Base-by-base conservation (phyloP, 2,329 filamentous ascomycete species). In the Colletotrichum limetticola region DNA sequence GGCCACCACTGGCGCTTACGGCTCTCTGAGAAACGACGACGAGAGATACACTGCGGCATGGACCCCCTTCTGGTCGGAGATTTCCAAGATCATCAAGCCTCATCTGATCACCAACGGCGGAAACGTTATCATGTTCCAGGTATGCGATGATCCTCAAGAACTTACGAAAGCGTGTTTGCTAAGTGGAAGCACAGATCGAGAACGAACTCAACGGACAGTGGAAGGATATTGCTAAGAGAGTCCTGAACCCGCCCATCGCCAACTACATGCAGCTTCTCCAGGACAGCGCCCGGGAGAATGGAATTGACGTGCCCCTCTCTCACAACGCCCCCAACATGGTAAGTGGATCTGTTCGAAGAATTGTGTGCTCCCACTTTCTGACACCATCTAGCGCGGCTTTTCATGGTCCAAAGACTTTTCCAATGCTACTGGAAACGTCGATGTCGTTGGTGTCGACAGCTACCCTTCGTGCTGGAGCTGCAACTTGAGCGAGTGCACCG, bases 381-480 rank as follows among this genome's bases (percentile, higher is more conserved):
- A 72, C 64, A 7, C 9, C 0, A 0, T 1, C 3, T 16, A 73
- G 71, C 62, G 74, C 7, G 84, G 86, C 1, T 86, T 85, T 76
- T 89, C 87, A 2, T 92, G 90, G 90, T 90, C 89, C 0, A 86
- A 86, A 16, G 90, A 92, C 78, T 92, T 87, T 76, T 87, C 86
- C 4, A 82, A 88, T 66, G 86, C 84, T 30, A 86, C 83, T 14
- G 90, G 90, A 9, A 87, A 91, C 72, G 86, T 91, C 62, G 87
- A 91, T 77, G 84, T 87, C 26, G 84, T 83, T 0, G 85, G 87
- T 0, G 76, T 88, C 2, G 89, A 91, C 76, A 86, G 84, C 72
- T 89, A 89, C 66, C 87, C 85, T 1, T 85, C 84, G 0, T 92
- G 90, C 82, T 92, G 90, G 90, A 90, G 87, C 66, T 92, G 91